Evolutionary conservation across 192 early-diverging fungal genomes (phyloP).

Genomic region (Coemansia sp.): DNA sequence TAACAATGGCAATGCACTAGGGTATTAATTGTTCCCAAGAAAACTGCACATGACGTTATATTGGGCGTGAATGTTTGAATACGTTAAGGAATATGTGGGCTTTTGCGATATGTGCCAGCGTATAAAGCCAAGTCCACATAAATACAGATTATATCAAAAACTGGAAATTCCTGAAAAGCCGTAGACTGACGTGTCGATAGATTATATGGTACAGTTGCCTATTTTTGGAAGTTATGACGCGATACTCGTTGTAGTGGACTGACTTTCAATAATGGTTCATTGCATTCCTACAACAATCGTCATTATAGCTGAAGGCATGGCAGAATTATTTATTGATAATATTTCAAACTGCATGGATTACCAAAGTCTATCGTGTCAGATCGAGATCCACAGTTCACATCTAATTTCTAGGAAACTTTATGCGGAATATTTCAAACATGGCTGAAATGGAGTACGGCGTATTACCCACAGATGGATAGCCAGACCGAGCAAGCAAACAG

Average conservation of each 20-base stretch:
- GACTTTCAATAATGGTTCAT: constrained; percentile 17
- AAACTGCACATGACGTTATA: constrained; percentile 1
- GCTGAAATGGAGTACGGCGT: constrained; percentile 2
- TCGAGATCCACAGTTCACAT: constrained; percentile 19
- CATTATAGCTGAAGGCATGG: constrained; percentile 10
- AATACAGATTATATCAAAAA: background rate
- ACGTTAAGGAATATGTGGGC: constrained; percentile 4
- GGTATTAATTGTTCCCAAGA: constrained; percentile 9
- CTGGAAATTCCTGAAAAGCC: background rate
- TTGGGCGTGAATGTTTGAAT: constrained; percentile 9
- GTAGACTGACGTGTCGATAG: constrained; percentile 22
- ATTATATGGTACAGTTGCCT: constrained; percentile 17
- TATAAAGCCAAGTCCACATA: background rate
- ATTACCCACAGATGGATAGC: constrained; percentile 13
- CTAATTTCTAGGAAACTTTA: constrained; percentile 14
- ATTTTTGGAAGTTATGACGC: constrained; percentile 3
- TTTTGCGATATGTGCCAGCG: constrained; percentile 14
- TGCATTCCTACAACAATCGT: constrained; percentile 3
- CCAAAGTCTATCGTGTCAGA: constrained; percentile 22
- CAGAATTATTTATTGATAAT: constrained; percentile 7
- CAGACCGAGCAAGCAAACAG: background rate
- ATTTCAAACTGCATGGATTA: constrained; percentile 14
- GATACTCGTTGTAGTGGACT: constrained; percentile 14
- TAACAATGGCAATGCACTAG: constrained; percentile 2
- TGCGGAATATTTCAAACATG: background rate